A percentile compares a stretch with the other conserved stretches of the same genome.
Conservation (phyloP, 257 asterid genomes). For the Apocynum venetum region DNA sequence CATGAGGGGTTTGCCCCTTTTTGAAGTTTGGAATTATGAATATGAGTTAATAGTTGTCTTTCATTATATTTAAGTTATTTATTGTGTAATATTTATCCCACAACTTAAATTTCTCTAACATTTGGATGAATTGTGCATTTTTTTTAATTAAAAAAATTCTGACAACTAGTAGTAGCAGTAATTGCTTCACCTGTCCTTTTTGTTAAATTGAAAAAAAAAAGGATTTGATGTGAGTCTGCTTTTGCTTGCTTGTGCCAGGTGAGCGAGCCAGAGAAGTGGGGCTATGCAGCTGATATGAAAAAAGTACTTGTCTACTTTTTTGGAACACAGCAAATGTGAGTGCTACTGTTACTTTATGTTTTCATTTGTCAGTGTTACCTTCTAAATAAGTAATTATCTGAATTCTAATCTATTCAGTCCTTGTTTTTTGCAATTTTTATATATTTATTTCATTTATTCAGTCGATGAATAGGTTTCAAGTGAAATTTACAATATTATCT, state of each 20-base stretch:
- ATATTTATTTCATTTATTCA: too few relatives aligned
- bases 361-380: neutral
- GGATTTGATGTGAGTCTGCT: neutral
- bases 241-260: conserved; percentile 52
- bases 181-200: neutral
- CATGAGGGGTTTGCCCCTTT: neutral
- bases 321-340: conserved; percentile 90
- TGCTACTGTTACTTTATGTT: conserved; percentile 14
- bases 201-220: neutral
- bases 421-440: too few relatives aligned
- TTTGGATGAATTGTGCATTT: neutral
- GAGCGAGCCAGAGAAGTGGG: conserved; percentile 85
- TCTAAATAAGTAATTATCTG: neutral
- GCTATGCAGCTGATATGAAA: conserved; percentile 66
- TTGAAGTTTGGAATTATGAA: neutral
- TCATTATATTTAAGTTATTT: neutral
- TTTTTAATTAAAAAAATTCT: neutral
- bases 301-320: conserved; percentile 79
- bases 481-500: neutral
- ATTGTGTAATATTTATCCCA: neutral
- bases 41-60: neutral
- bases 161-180: neutral
- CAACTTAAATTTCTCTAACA: neutral
- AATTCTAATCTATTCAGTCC: neutral
- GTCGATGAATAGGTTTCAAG: neutral